phyloP scores from a whole-genome alignment of 2,329 filamentous ascomycete species.

The Chrysoporthe deuterocubensis region DNA sequence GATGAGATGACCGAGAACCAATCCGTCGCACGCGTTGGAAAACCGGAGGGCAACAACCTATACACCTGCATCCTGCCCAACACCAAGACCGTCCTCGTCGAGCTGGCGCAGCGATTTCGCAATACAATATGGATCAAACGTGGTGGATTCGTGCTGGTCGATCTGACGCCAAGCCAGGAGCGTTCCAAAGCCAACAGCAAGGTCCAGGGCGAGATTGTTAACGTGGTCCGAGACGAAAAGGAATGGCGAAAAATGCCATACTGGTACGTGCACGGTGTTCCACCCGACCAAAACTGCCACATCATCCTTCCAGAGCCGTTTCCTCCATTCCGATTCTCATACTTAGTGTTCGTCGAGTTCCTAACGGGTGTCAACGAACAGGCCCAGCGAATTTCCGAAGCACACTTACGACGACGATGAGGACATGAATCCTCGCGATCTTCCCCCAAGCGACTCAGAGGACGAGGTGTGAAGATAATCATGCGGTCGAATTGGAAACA shows the following conservation, averaged over 20 bases:
- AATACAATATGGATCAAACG: constrained; percentile 94
- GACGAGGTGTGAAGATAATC: constrained; percentile 55
- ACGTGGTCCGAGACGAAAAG: constrained; percentile 90
- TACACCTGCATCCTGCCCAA: constrained; percentile 78
- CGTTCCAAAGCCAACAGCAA: constrained; percentile 67
- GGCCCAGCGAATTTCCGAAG: constrained; percentile 81
- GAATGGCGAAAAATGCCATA: constrained; percentile 87
- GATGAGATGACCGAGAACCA: constrained; percentile 63
- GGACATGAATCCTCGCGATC: constrained; percentile 79
- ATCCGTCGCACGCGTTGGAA: constrained; percentile 75
- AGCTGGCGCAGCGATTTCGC: constrained; percentile 83
- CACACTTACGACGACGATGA: constrained; percentile 66
- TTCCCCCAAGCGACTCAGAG: constrained; percentile 82
- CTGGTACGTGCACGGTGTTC: constrained; percentile 62
- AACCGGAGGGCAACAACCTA: constrained; percentile 86
- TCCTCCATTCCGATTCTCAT: neutral
- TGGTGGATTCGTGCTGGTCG: constrained; percentile 83
- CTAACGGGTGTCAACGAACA: constrained; percentile 39
- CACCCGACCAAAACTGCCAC: neutral
- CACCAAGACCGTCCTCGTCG: constrained; percentile 70
- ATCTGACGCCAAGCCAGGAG: constrained; percentile 65
- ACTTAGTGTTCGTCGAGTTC: neutral
- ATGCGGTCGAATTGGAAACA: neutral
- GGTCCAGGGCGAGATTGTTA: constrained; percentile 86
- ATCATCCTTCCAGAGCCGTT: neutral